Percentiles rank a stretch among this genome's conserved stretches.
Conservation (phyloP, 768 basidiomycete species). For the Russula compacta region DNA sequence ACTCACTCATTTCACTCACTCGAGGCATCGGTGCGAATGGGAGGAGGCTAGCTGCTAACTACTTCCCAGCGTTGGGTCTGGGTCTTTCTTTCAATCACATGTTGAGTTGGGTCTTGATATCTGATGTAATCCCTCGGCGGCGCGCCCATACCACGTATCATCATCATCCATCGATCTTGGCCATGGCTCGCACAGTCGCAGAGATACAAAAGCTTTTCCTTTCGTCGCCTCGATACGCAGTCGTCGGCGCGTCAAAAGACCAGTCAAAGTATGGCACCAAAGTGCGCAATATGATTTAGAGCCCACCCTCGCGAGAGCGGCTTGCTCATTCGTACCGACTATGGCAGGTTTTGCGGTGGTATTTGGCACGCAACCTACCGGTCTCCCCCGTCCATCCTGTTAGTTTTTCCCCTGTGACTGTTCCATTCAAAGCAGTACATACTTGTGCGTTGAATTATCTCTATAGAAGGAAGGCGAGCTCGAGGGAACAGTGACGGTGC, state of each 20-base stretch:
- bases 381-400: conserved; percentile 75
- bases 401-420: conserved; percentile 20
- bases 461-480: conserved; percentile 59
- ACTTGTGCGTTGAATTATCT: not conserved
- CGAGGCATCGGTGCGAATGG: not conserved
- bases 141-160: not conserved
- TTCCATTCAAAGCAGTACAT: not conserved
- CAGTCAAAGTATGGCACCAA: conserved; percentile 71
- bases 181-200: conserved; percentile 22
- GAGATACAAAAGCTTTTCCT: conserved; percentile 50
- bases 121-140: not conserved
- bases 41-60: not conserved
- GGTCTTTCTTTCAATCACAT: not conserved
- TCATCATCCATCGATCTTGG: not conserved
- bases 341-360: conserved; percentile 73
- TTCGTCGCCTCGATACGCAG: conserved; percentile 55
- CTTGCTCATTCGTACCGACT: not conserved
- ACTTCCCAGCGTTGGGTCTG: too few relatives aligned
- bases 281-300: conserved; percentile 27
- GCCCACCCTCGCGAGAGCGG: not conserved
- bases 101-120: not conserved
- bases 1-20: not conserved
- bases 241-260: conserved; percentile 78
- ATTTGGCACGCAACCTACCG: conserved; percentile 43
- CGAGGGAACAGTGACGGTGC: conserved; percentile 52